Conservation (phyloP, 2,329 filamentous ascomycete genomes). For the Tricladium varicosporioides region DNA sequence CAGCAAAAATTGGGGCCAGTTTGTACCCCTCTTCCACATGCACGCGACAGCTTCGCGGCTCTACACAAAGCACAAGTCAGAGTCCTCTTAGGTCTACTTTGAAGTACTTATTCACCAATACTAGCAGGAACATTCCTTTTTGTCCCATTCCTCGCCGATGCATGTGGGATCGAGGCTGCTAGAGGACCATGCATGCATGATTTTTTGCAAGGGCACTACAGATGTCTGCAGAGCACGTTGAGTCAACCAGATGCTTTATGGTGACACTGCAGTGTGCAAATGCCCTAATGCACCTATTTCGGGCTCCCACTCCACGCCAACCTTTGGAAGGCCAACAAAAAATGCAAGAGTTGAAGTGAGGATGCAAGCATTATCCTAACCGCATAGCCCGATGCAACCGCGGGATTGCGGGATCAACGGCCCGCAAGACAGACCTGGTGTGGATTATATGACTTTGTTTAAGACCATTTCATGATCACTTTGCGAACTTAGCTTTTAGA, state of each 20-base stretch:
- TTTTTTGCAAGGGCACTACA: conserved; percentile 10
- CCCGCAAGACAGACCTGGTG: conserved; percentile 7
- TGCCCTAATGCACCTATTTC: conserved; percentile 6
- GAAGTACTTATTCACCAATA: not conserved
- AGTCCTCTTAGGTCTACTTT: too few species aligned
- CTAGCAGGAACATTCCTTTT: not conserved
- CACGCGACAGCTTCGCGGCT: not conserved
- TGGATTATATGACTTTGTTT: too few species aligned
- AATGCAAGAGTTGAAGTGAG: conserved; percentile 3
- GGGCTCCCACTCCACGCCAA: not conserved
- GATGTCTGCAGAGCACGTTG: conserved; percentile 7
- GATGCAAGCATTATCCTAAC: conserved; percentile 10
- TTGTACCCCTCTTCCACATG: not conserved
- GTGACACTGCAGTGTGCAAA: conserved; percentile 3
- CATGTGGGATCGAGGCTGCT: not conserved
- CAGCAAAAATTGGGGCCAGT: not conserved
- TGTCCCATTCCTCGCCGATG: conserved; percentile 5
- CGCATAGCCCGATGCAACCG: conserved; percentile 17
- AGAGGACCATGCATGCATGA: conserved; percentile 15
- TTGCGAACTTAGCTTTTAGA: not conserved
- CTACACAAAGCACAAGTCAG: too few species aligned
- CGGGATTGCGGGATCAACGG: conserved; percentile 19
- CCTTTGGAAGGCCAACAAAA: not conserved
- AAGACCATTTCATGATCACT: too few species aligned
- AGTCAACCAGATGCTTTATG: conserved; percentile 4